Percentiles rank a stretch among this genome's conserved stretches.
These are phyloP conservation scores for Lachancea thermotolerans DNA, from an alignment of 805 yeast genomes.

Conservation along the genomic window DNA sequence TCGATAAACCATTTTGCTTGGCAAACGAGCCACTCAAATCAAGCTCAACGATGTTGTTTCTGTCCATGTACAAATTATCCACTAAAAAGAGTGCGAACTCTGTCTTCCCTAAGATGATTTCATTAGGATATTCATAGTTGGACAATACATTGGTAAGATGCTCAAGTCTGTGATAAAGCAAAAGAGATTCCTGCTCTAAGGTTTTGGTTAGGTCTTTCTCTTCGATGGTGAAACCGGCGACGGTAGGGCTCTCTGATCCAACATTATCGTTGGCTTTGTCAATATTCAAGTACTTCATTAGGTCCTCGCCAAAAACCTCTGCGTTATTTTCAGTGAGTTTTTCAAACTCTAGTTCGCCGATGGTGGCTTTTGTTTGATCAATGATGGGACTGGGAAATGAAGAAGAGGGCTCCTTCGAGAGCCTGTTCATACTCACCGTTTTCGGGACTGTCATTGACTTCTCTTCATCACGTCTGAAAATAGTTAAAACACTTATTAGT, in stretches of 20 bases:
- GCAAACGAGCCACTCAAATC: constrained; percentile 10
- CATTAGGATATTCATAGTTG: constrained; percentile 25
- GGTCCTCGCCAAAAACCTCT: constrained; percentile 28
- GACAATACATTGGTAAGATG: constrained; percentile 19
- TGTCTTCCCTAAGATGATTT: constrained; percentile 11
- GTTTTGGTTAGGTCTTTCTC: constrained; percentile 11
- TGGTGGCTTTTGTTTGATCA: constrained; percentile 9
- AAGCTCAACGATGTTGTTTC: constrained; percentile 9
- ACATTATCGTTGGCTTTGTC: constrained; percentile 8
- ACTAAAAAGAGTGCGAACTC: constrained; percentile 16
- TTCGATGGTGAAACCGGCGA: constrained; percentile 1
- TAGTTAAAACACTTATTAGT: constrained; percentile 41
- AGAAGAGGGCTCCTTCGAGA: constrained; percentile 9
- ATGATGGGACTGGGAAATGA: constrained; percentile 7
- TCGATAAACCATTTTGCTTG: constrained; percentile 8
- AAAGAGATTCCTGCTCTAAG: constrained; percentile 22
- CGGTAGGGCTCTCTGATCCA: neutral
- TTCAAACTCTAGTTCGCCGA: constrained; percentile 31
- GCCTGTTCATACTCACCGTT: constrained; percentile 13
- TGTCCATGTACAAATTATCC: constrained; percentile 13
- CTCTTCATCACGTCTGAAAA: constrained; percentile 14
- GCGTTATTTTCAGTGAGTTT: constrained; percentile 27
- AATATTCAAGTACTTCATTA: constrained; percentile 17
- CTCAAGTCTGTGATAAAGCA: constrained; percentile 18
- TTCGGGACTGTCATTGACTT: constrained; percentile 9